Evolutionary conservation across 2,329 filamentous ascomycete genomes (phyloP), one percentile per base, ranked within the genome.

Genomic region (Tolypocladium inflatum): DNA sequence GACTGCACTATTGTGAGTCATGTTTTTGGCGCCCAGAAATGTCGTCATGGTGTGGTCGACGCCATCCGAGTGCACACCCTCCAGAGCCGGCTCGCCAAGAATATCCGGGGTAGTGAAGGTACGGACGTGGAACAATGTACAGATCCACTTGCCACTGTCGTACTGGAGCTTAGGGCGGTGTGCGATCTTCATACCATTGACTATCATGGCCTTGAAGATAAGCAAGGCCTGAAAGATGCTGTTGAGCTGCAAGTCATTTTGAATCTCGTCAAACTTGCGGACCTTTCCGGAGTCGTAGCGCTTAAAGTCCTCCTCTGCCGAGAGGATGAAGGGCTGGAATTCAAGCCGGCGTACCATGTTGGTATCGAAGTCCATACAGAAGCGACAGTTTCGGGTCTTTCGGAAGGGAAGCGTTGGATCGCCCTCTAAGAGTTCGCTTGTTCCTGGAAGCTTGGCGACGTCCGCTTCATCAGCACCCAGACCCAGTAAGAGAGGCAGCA

Each of bases 31-130:
- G 26, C 66, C 64, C 26, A 70, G 59, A 30, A 62, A 67, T 10
- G 64, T 67, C n/a, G 68, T 69, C 68, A 70, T 69, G 59, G 67
- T 70, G 62, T 68, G 65, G 55, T 70, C 68, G 54, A 66, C 65
- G 50, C 68, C 68, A 54, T 70, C 68, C 2, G 64, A 63, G 63
- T 70, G 68, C 33, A 70, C 66, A 30, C 68, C 68, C 59, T 70
- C 68, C 23, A 70, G 60, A 3, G 68, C 67, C 3, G 68, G 68
- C 58, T 70, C 66, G 26, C 68, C 68, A 26, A 68, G 56, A 21
- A 68, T 60, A 11, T 64, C 60, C 23, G 60, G 56, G 21, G 61
- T 66, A 26, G 68, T 70, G 21, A 64, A 54, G 10, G 68, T 70
- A 42, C 66, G 68, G 17, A 69, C 55, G 60, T 63, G 64, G 63